Evolutionary conservation across 2,329 filamentous ascomycete species (phyloP).

Genomic region (Fusarium newnesense): DNA sequence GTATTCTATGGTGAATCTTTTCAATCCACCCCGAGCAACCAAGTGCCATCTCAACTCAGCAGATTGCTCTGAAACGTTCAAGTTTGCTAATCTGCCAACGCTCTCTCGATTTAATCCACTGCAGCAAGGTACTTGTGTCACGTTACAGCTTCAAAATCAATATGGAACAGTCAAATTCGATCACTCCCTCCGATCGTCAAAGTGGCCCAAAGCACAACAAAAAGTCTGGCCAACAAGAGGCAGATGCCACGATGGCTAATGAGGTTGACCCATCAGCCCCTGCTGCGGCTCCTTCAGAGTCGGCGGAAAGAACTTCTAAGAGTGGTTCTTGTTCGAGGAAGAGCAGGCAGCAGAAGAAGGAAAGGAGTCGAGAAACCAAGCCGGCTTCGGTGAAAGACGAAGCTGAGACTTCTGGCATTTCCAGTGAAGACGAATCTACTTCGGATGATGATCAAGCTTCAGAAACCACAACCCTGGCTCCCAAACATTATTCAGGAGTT

Average conservation of each 20-base stretch:
- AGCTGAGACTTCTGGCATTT: slow-evolving; percentile 17
- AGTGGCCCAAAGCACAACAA: slow-evolving; percentile 23
- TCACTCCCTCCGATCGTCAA: slow-evolving; percentile 33
- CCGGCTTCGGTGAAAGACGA: slow-evolving; percentile 8
- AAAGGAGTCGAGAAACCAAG: slow-evolving; percentile 6
- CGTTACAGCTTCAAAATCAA: neutral
- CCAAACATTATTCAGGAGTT: slow-evolving; percentile 26
- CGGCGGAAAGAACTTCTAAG: slow-evolving; percentile 15
- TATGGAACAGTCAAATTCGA: slow-evolving; percentile 37
- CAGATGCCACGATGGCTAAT: slow-evolving; percentile 16
- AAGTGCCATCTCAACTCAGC: neutral
- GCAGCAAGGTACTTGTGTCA: neutral
- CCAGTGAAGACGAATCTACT: slow-evolving; percentile 16
- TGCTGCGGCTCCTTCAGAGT: slow-evolving; percentile 14
- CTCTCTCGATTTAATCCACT: neutral
- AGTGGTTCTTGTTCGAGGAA: slow-evolving; percentile 26
- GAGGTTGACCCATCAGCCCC: slow-evolving; percentile 15
- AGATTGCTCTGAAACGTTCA: neutral
- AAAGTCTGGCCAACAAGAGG: slow-evolving; percentile 31
- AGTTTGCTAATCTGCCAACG: neutral
- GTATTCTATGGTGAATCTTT: neutral
- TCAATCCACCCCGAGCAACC: neutral
- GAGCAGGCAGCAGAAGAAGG: slow-evolving; percentile 22
- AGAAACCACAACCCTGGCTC: neutral
- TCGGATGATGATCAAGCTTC: slow-evolving; percentile 25